A percentile compares a stretch with the other conserved stretches of the same genome.
Conservation (phyloP, 1,284 basidiomycete species). For the Trametes hirsuta region DNA sequence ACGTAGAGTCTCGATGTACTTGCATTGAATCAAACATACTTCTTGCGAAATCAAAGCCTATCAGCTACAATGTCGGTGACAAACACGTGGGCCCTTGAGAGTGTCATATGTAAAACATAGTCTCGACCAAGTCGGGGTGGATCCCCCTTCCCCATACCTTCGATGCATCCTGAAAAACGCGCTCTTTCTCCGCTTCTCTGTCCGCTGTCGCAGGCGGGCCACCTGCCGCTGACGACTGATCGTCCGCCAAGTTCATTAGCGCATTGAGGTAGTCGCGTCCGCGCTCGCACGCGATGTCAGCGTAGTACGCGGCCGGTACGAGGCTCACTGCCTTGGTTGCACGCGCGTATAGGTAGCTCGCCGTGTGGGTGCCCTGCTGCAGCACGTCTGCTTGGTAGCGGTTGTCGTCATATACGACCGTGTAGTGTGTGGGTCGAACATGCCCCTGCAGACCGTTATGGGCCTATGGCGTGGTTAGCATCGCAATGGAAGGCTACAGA, state of each 20-base stretch:
- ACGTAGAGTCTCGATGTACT: too few relatives aligned
- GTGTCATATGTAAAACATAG: constrained; percentile 75
- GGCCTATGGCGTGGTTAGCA: constrained; percentile 36
- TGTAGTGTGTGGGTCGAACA: constrained; percentile 73
- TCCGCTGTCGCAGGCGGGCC: constrained; percentile 29
- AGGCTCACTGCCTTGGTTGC: constrained; percentile 80
- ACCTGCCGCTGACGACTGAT: constrained; percentile 29
- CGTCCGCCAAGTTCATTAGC: constrained; percentile 52
- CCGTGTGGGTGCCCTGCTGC: constrained; percentile 66
- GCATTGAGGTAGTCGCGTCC: constrained; percentile 72
- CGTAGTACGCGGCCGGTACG: constrained; percentile 76
- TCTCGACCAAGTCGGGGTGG: constrained; percentile 56
- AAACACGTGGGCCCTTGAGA: background rate
- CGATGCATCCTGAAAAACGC: constrained; percentile 55
- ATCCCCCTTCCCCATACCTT: constrained; percentile 66
- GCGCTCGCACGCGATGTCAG: constrained; percentile 76
- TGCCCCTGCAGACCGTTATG: constrained; percentile 71
- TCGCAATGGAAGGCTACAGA: background rate
- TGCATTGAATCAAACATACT: too few relatives aligned
- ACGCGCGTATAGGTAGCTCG: constrained; percentile 71
- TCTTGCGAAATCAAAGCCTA: too few relatives aligned
- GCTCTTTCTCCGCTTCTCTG: constrained; percentile 41
- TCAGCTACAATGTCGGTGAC: background rate
- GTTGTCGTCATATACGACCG: constrained; percentile 75
- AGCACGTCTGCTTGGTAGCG: constrained; percentile 64